Evolutionary conservation across 768 basidiomycete species (phyloP), one percentile per base, ranked within the genome.

Genomic region (Boletus rufocinnamomeus): DNA sequence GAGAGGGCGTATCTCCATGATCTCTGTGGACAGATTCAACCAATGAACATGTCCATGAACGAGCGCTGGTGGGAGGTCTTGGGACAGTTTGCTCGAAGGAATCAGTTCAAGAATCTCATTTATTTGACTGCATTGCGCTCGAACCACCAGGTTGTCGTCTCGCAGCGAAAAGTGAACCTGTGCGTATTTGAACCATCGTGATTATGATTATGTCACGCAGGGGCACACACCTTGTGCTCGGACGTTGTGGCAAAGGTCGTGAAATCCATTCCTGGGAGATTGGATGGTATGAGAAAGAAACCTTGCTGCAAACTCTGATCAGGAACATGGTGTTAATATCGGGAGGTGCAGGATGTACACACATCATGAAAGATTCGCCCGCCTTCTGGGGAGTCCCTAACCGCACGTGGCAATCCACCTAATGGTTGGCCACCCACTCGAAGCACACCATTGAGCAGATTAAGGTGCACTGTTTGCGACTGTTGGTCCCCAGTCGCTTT

Each of bases 1-100:
- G 1, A 58, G 32, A 23, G 68, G 64, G 0, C 65, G 62, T 28
- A 74, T 57, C 28, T 74, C 73, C 4, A 74, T 64, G 17, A 37
- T 47, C 3, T 17, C 4, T 0, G 50, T 56, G 6, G 52, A 25
- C 0, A 69, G 40, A 40, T 69, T 56, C 25, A 74, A 52, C 71
- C 72, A 74, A 30, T 71, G 71, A n/a, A 48, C 55, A 25, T 63
- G 58, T 4, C 25, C 55, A 2, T 46, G 4, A 17, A 72, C 1
- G 23, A 46, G 45, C 9, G 16, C 27, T 1, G 14, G 27, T 0
- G 72, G 72, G 37, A 73, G 57, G 49, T 72, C 72, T 1, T 35
- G 38, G 10, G 0, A 11, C 4, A 72, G 40, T 19, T 28, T 58
- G 0, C 41, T 19, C 1, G 27, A 54, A 14, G 69, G 67, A 48